Percentiles rank a stretch among this genome's conserved stretches.
These are phyloP conservation scores for Leptodermis oblonga DNA, from an alignment of 257 asterid genomes.

Conservation along the genomic window DNA sequence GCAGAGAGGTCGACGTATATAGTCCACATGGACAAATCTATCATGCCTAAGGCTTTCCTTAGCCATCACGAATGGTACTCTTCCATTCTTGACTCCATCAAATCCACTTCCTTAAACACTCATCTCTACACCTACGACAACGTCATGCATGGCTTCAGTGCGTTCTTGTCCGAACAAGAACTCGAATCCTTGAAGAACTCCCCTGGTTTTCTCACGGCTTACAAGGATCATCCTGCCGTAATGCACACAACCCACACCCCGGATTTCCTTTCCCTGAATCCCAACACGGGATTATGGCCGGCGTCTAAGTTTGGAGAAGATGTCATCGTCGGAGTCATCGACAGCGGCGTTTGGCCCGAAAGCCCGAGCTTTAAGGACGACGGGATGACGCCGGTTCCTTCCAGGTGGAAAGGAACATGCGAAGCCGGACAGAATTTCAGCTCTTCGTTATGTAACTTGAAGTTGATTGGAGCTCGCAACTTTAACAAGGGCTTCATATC, in stretches of 20 bases:
- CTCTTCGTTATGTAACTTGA: constrained; percentile 15
- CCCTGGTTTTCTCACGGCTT: constrained; percentile 43
- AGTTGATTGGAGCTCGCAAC: constrained; percentile 15
- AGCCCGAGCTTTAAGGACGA: constrained; percentile 14
- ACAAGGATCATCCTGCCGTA: constrained; percentile 21
- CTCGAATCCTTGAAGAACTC: constrained; percentile 20
- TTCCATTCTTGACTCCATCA: constrained; percentile 18
- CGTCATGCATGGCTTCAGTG: constrained; percentile 48
- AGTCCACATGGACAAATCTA: not conserved
- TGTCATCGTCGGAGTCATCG: constrained; percentile 15
- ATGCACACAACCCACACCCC: constrained; percentile 49
- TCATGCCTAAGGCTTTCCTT: not conserved
- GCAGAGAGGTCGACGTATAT: not conserved
- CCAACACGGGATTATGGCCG: constrained; percentile 34
- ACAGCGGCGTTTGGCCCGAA: constrained; percentile 17
- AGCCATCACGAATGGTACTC: not conserved
- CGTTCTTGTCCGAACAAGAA: constrained; percentile 31
- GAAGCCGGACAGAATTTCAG: constrained; percentile 9
- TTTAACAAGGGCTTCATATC: constrained; percentile 10
- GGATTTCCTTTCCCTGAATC: constrained; percentile 39
- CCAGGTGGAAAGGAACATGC: constrained; percentile 20
- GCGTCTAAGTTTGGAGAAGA: constrained; percentile 11
- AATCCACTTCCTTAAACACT: constrained; percentile 11
- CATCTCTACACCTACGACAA: constrained; percentile 34
- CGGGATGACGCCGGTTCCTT: constrained; percentile 8